phyloP scores from a whole-genome alignment of 2,329 filamentous ascomycete species.

The Epichloe hybrida region DNA sequence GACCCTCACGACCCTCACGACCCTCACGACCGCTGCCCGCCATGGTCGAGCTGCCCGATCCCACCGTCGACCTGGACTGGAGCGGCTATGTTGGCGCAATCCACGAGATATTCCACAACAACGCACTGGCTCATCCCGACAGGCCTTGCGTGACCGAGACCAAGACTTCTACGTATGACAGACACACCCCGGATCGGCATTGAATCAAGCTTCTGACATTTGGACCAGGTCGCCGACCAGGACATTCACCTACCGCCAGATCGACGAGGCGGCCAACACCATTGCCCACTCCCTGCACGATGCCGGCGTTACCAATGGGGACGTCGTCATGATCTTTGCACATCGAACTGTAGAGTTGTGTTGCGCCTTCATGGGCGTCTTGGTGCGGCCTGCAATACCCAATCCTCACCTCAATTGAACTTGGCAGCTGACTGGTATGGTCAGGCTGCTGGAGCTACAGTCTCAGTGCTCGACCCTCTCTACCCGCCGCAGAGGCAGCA shows the following conservation, averaged over 20 bases:
- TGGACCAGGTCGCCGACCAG: conserved; percentile 20
- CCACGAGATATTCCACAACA: conserved; percentile 53
- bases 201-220: not conserved
- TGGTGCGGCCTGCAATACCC: conserved; percentile 14
- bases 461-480: conserved; percentile 58
- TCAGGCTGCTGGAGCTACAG: conserved; percentile 43
- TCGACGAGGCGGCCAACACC: conserved; percentile 70
- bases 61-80: conserved; percentile 55
- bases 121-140: conserved; percentile 56
- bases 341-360: conserved; percentile 57
- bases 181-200: conserved; percentile 13
- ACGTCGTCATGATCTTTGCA: conserved; percentile 89
- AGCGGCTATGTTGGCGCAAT: conserved; percentile 49
- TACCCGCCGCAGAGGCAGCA: conserved; percentile 19
- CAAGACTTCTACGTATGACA: conserved; percentile 7
- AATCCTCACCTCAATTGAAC: not conserved
- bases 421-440: conserved; percentile 1
- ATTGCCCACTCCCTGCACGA: conserved; percentile 67
- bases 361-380: conserved; percentile 62
- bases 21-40: not conserved
- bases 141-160: conserved; percentile 37
- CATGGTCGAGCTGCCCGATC: conserved; percentile 38
- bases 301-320: conserved; percentile 59
- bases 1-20: too few species aligned
- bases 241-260: conserved; percentile 78